Percentiles rank a stretch among this genome's conserved stretches.
phyloP scores from a whole-genome alignment of 108 stramenopile species.

The Schizochytrium sp. region DNA sequence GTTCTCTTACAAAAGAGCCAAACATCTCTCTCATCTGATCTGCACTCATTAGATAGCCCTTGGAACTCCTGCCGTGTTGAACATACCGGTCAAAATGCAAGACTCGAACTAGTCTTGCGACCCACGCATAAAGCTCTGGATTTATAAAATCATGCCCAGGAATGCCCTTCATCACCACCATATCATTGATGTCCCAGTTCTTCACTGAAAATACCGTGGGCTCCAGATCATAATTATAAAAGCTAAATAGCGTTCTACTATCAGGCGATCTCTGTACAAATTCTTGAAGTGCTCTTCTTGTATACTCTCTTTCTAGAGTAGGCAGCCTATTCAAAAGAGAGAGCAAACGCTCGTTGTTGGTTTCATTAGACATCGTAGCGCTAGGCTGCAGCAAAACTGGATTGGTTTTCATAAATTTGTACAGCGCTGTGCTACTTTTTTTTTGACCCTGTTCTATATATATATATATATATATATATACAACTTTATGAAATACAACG shows the following conservation, averaged over 20 bases:
- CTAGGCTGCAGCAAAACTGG: too few species aligned
- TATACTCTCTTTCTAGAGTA: too few species aligned
- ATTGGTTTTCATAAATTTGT: too few species aligned
- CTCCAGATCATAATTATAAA: background rate
- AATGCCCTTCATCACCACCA: background rate
- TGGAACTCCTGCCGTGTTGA: background rate
- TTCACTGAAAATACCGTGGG: background rate
- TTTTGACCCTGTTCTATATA: too few species aligned
- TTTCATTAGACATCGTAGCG: too few species aligned
- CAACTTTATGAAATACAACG: too few species aligned
- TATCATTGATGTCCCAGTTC: background rate
- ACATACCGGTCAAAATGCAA: background rate
- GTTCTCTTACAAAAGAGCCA: background rate
- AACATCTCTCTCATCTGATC: background rate
- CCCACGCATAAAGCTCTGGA: too few species aligned
- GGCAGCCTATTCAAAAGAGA: too few species aligned
- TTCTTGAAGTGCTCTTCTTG: background rate
- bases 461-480: too few species aligned
- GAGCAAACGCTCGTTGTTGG: too few species aligned
- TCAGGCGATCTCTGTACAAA: background rate
- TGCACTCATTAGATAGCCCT: background rate
- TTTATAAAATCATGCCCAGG: too few species aligned
- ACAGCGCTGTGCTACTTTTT: too few species aligned
- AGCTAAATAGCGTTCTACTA: background rate
- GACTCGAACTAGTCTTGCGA: background rate